A percentile compares a stretch with the other conserved stretches of the same genome.
Conservation (phyloP, 352 stramenopile genomes). For the Phytophthora tubulina region DNA sequence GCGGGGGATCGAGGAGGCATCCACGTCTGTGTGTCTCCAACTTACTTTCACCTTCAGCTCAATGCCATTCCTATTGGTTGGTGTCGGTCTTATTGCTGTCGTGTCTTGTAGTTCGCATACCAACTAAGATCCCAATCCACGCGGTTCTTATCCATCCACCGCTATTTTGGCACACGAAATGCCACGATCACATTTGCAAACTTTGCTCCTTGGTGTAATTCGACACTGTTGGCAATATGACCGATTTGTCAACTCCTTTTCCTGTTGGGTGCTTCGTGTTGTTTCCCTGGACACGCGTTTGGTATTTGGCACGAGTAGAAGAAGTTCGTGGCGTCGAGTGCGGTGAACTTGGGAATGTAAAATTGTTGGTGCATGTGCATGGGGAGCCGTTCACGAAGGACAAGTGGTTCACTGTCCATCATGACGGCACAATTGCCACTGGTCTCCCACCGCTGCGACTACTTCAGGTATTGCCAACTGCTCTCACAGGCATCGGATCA, state of each 20-base stretch:
- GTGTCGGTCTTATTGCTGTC: no score
- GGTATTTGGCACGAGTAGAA: slow-evolving; percentile 61
- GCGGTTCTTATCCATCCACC: slow-evolving; percentile 4
- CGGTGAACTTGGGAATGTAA: slow-evolving; percentile 20
- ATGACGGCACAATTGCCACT: slow-evolving; percentile 5
- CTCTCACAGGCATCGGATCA: slow-evolving; percentile 47
- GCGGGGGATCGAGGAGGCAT: no score
- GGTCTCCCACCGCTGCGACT: slow-evolving; percentile 37
- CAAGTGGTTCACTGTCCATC: slow-evolving; percentile 52
- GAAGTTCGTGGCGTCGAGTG: slow-evolving; percentile 16
- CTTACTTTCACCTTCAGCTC: no score
- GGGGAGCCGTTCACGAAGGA: slow-evolving; percentile 55
- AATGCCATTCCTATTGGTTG: no score
- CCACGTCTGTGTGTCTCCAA: no score
- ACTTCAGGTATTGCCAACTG: slow-evolving; percentile 37
- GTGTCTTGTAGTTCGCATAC: background rate
- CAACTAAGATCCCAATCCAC: background rate
- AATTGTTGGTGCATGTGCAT: slow-evolving; percentile 51
- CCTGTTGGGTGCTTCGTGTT: slow-evolving; percentile 41
- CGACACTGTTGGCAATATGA: slow-evolving; percentile 9
- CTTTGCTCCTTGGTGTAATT: background rate
- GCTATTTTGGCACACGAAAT: slow-evolving; percentile 9
- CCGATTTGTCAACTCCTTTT: slow-evolving; percentile 9
- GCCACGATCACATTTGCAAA: background rate
- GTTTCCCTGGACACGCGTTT: slow-evolving; percentile 52